These are phyloP conservation scores for Colletotrichum lindemuthianum DNA, from an alignment of 2,329 filamentous ascomycete genomes.

Conservation along the genomic window DNA sequence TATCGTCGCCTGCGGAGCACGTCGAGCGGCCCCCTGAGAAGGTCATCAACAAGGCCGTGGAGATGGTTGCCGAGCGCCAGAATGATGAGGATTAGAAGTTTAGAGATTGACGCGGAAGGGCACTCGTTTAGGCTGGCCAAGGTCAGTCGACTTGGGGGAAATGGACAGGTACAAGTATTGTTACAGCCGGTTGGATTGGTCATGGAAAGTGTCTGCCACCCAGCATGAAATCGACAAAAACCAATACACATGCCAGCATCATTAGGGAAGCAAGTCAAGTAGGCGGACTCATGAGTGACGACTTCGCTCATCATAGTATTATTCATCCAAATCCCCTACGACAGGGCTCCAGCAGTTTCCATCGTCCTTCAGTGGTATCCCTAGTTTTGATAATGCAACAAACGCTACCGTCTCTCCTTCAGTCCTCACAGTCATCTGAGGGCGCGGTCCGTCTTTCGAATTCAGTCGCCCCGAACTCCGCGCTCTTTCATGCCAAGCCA, in stretches of 20 bases:
- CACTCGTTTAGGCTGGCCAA: background rate
- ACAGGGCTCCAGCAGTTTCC: background rate
- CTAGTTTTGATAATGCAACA: slow-evolving; percentile 9
- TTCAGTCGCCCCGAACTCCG: slow-evolving; percentile 28
- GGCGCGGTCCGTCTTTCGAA: slow-evolving; percentile 11
- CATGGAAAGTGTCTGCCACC: background rate
- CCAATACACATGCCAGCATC: background rate
- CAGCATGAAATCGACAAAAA: background rate
- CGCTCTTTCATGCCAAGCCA: slow-evolving; percentile 19
- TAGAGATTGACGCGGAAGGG: background rate
- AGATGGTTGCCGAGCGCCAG: slow-evolving; percentile 62
- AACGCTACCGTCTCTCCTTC: slow-evolving; percentile 18
- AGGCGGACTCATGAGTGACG: slow-evolving; percentile 21
- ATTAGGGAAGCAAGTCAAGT: slow-evolving; percentile 4
- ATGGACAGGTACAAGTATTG: background rate
- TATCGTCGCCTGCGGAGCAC: slow-evolving; percentile 58
- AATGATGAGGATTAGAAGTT: slow-evolving; percentile 59
- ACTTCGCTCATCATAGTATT: slow-evolving; percentile 25
- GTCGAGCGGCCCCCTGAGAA: slow-evolving; percentile 57
- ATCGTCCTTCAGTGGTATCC: slow-evolving; percentile 26
- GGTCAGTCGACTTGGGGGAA: background rate
- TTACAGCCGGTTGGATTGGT: background rate
- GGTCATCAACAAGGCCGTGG: slow-evolving; percentile 60
- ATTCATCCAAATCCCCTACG: slow-evolving; percentile 10
- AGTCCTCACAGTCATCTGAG: background rate